A percentile compares a stretch with the other conserved stretches of the same genome.
Evolutionary conservation across 2,329 filamentous ascomycete genomes (phyloP).

Genomic region (Fusarium sacchari): DNA sequence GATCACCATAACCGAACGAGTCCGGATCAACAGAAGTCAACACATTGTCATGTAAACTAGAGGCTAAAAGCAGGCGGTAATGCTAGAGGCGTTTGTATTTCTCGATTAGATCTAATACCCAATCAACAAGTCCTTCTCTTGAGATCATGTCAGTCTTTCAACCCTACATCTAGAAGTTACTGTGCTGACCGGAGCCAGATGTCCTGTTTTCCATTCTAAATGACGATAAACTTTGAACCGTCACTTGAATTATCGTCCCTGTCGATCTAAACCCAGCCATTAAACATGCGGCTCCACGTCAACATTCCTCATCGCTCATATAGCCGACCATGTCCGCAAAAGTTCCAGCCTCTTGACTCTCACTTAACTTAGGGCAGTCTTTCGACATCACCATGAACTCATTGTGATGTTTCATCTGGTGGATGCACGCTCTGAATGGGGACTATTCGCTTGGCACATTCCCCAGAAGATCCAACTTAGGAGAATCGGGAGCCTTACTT

Average conservation of each 20-base stretch:
- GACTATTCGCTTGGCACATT: background rate
- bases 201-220: background rate
- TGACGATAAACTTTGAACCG: background rate
- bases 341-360: background rate
- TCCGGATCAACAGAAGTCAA: background rate
- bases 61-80: background rate
- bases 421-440: background rate
- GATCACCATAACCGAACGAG: background rate
- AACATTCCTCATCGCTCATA: background rate
- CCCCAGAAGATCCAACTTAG: background rate
- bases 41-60: background rate
- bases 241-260: background rate
- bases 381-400: background rate
- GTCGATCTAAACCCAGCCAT: background rate
- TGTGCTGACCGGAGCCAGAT: too few relatives aligned
- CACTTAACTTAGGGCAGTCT: too few relatives aligned
- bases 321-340: background rate
- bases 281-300: background rate
- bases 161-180: background rate
- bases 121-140: background rate
- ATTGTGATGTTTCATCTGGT: background rate
- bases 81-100: slow-evolving; percentile 2
- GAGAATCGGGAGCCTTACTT: background rate
- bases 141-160: background rate
- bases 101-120: background rate